Evolutionary conservation across 257 asterid genomes (phyloP).

Genomic region (Craterostigma plantagineum): DNA sequence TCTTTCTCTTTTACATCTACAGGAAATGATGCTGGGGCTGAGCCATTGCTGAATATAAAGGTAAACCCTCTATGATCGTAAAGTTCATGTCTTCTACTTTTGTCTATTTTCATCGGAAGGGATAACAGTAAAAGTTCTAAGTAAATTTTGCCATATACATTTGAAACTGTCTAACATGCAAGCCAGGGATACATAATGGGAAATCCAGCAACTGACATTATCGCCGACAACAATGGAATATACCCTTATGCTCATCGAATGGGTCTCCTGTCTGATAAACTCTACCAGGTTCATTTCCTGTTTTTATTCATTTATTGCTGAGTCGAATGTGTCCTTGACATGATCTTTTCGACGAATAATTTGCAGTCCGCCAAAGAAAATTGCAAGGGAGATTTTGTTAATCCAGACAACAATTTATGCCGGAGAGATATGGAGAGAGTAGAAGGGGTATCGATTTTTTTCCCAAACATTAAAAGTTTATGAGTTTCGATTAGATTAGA

Average conservation of each 20-base stretch:
- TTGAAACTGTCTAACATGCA: neutral
- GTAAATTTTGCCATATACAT: neutral
- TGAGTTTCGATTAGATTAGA: no score
- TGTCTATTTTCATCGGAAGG: neutral
- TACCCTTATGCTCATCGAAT: conserved; percentile 31
- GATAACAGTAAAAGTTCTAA: neutral
- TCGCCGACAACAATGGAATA: conserved; percentile 12
- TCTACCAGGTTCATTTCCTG: conserved; percentile 16
- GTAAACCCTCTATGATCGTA: conserved; percentile 2
- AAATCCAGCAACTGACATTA: conserved; percentile 6
- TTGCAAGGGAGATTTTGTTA: neutral
- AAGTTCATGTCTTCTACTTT: no score
- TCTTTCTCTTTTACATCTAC: neutral
- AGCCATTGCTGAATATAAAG: neutral
- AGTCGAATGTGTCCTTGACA: neutral
- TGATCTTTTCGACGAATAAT: neutral
- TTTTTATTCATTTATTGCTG: neutral
- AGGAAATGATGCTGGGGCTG: neutral
- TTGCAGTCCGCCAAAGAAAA: neutral
- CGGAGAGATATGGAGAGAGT: no score
- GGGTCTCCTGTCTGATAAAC: conserved; percentile 30
- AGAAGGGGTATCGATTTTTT: no score
- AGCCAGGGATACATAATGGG: conserved; percentile 33
- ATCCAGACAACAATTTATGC: no score
- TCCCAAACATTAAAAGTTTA: no score